Conservation (phyloP, 306 rosid species). For the Pyrus bretschneideri region DNA sequence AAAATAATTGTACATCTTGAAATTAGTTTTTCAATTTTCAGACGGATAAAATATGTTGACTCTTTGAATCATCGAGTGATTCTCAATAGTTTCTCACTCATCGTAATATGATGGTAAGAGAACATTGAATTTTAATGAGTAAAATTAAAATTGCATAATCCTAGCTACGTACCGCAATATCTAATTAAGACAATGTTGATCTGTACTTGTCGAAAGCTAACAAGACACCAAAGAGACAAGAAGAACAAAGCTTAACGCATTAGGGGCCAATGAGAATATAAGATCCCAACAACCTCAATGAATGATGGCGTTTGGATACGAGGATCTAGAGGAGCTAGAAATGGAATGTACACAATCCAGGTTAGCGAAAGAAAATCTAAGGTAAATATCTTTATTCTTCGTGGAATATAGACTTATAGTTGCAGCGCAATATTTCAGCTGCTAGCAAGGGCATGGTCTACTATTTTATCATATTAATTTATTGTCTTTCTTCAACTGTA, state of each 20-base stretch:
- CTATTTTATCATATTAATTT: not conserved
- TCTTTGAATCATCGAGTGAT: no score
- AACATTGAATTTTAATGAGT: no score
- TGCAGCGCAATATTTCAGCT: constrained; percentile 4
- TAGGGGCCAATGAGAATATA: not conserved
- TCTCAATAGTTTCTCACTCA: no score
- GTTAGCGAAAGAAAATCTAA: constrained; percentile 10
- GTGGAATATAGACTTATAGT: constrained; percentile 12
- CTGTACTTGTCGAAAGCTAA: not conserved
- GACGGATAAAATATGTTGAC: no score
- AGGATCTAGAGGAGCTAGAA: not conserved
- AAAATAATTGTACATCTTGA: no score
- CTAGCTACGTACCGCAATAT: not conserved
- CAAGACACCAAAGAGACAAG: constrained; percentile 9
- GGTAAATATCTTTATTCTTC: constrained; percentile 6
- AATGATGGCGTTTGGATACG: constrained; percentile 18
- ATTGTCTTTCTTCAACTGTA: not conserved
- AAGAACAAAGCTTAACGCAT: not conserved
- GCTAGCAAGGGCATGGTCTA: not conserved
- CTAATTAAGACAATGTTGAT: not conserved
- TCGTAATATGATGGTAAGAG: no score
- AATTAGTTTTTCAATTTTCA: no score
- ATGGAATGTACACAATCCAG: constrained; percentile 11
- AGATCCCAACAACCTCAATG: constrained; percentile 4
- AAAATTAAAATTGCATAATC: not conserved